Base-by-base conservation (phyloP, 768 basidiomycete species). In the Pulveroboletus sp. region DNA sequence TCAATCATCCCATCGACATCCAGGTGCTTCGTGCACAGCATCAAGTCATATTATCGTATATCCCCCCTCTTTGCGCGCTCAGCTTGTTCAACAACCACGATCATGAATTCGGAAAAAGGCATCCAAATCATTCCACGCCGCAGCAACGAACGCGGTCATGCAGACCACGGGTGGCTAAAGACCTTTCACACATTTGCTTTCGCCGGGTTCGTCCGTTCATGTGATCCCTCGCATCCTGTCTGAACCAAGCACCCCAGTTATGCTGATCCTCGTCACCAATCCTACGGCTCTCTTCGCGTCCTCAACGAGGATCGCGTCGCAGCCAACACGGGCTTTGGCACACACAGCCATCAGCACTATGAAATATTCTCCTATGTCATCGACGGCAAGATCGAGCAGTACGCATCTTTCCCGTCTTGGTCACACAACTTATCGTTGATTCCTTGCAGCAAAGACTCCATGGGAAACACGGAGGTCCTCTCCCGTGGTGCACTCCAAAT, bases 341-440 rank as follows among this genome's bases (percentile, higher is more conserved):
- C 84, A 0, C 90, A 94, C 67, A 75, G 78, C 6, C 92, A 94
- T 61, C 75, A 81, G 27, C 86, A 90, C 64, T 90, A 90, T 56
- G 93, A 97, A 60, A 97, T 97, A 52, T 97, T 94, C 71, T 86
- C 85, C 1, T 95, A 97, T 63, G 73, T 94, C 47, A 81, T 95
- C 33, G 66, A 71, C 17, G 92, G 91, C 5, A 76, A 85, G 59
- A 75, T 93, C 27, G 85, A 91, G 63, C 91, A 94, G 90, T 90
- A 62, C 57, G 83, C 70, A 17, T 42, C 14, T 19, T 14, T 41
- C 11, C 0, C 25, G 11, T 24, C 5, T 21, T 13, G 31, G 4
- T 32, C 20, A 4, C 35, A 24, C 21, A 5, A 5, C 31, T 19
- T 1, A 29, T 24, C 21, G 6, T 31, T 40, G 14, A 47, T 7